A percentile compares a stretch with the other conserved stretches of the same genome.
Conservation (phyloP, 202 grass and related monocot genomes). For the Saccharum hybrid region DNA sequence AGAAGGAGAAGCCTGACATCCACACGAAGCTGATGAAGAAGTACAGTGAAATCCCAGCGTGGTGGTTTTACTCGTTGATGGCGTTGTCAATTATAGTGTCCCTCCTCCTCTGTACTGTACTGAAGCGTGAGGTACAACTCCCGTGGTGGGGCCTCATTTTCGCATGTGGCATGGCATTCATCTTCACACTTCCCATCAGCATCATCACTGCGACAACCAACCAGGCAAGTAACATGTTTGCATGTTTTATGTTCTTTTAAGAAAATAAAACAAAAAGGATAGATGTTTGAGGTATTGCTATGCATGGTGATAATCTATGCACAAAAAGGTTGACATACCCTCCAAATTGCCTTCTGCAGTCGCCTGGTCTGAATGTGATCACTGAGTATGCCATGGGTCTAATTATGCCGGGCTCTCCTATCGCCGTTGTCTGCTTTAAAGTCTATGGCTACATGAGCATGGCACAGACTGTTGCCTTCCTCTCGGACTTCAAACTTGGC, state of each 20-base stretch:
- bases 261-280: background rate
- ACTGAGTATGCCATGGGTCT: constrained; percentile 83
- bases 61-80: constrained; percentile 81
- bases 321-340: constrained; percentile 7
- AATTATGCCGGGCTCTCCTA: constrained; percentile 79
- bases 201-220: constrained; percentile 90
- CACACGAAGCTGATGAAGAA: constrained; percentile 85
- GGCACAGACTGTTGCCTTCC: constrained; percentile 71
- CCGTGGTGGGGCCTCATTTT: constrained; percentile 85
- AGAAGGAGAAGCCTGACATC: constrained; percentile 65
- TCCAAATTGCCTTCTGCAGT: constrained; percentile 43
- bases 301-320: background rate
- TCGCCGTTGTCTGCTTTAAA: constrained; percentile 91
- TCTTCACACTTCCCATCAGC: constrained; percentile 88
- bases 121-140: constrained; percentile 76
- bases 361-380: constrained; percentile 86
- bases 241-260: background rate
- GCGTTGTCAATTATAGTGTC: constrained; percentile 46
- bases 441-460: constrained; percentile 93
- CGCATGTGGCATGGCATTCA: constrained; percentile 75
- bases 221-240: constrained; percentile 55
- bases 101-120: constrained; percentile 73
- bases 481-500: constrained; percentile 94
- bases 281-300: background rate
- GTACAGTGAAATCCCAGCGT: constrained; percentile 79